phyloP scores from a whole-genome alignment of 768 basidiomycete species.

The Rhizopogon sp. region DNA sequence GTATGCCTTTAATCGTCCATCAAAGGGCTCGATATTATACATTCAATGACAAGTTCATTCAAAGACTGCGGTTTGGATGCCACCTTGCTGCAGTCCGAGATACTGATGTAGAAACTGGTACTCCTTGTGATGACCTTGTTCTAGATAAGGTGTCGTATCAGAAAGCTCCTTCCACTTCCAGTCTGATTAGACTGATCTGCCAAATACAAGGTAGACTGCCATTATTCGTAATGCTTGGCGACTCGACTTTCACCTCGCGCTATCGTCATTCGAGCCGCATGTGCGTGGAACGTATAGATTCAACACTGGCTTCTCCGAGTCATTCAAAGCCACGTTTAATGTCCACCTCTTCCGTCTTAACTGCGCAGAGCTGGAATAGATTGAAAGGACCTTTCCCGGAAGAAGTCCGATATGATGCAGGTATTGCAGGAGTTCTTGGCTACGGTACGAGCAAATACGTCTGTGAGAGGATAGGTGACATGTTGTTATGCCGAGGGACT shows the following conservation, averaged over 20 bases:
- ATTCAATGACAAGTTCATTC: too few relatives aligned
- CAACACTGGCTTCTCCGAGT: slow-evolving; percentile 25
- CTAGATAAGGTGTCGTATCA: too few relatives aligned
- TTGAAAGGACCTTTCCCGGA: slow-evolving; percentile 26
- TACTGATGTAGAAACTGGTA: too few relatives aligned
- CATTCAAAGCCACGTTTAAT: slow-evolving; percentile 29
- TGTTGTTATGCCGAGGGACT: background rate
- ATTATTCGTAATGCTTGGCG: slow-evolving; percentile 36
- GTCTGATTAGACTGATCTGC: too few relatives aligned
- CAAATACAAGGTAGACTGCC: slow-evolving; percentile 8
- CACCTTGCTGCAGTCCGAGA: too few relatives aligned
- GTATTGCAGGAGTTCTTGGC: slow-evolving; percentile 27
- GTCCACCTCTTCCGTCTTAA: slow-evolving; percentile 36
- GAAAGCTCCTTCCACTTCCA: too few relatives aligned
- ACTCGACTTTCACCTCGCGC: slow-evolving; percentile 36
- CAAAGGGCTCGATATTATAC: too few relatives aligned
- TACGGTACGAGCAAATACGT: slow-evolving; percentile 33
- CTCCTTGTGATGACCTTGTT: too few relatives aligned
- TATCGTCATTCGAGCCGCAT: slow-evolving; percentile 33
- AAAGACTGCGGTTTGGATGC: too few relatives aligned
- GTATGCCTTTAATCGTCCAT: too few relatives aligned
- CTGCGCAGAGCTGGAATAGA: slow-evolving; percentile 15
- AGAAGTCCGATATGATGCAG: slow-evolving; percentile 20
- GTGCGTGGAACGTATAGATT: slow-evolving; percentile 31
- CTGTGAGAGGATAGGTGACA: slow-evolving; percentile 11